Conservation (phyloP, 1,139 yeast genomes). For the Diutina scorzettiae region DNA sequence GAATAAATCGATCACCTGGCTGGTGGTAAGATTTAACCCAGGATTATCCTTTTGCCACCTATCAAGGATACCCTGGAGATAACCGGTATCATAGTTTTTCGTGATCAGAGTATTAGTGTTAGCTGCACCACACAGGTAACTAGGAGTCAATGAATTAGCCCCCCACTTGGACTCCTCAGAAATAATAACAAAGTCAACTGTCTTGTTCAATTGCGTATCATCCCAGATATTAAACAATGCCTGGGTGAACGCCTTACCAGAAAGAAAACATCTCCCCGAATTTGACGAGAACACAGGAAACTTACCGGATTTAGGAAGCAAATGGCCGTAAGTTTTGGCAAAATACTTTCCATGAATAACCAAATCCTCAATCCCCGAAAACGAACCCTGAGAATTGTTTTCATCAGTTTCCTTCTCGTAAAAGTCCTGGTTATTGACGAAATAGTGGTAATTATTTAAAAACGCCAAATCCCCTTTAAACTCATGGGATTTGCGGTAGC, state of each 20-base stretch:
- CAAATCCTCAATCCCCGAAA: slow-evolving; percentile 22
- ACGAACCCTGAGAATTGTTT: slow-evolving; percentile 17
- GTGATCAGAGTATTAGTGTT: slow-evolving; percentile 12
- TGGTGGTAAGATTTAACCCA: not conserved
- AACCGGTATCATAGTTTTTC: slow-evolving; percentile 13
- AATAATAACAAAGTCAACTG: slow-evolving; percentile 13
- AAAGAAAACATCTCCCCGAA: slow-evolving; percentile 20
- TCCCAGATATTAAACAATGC: slow-evolving; percentile 18
- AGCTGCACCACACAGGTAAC: slow-evolving; percentile 17
- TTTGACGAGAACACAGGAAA: slow-evolving; percentile 25
- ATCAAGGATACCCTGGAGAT: slow-evolving; percentile 22
- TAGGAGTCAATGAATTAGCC: slow-evolving; percentile 20
- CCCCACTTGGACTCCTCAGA: slow-evolving; percentile 19
- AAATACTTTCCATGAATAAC: slow-evolving; percentile 23
- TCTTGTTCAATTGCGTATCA: slow-evolving; percentile 14
- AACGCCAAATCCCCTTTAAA: slow-evolving; percentile 21
- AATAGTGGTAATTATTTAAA: slow-evolving; percentile 22
- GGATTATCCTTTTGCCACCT: slow-evolving; percentile 11
- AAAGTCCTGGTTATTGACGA: slow-evolving; percentile 15
- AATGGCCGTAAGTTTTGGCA: slow-evolving; percentile 20
- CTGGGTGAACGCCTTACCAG: slow-evolving; percentile 20
- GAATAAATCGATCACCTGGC: slow-evolving; percentile 9
- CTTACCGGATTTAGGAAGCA: slow-evolving; percentile 11
- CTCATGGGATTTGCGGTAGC: slow-evolving; percentile 12
- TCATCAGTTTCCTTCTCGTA: slow-evolving; percentile 23